Evolutionary conservation across 2,329 filamentous ascomycete species (phyloP).

Genomic region (Penicillium crustosum): DNA sequence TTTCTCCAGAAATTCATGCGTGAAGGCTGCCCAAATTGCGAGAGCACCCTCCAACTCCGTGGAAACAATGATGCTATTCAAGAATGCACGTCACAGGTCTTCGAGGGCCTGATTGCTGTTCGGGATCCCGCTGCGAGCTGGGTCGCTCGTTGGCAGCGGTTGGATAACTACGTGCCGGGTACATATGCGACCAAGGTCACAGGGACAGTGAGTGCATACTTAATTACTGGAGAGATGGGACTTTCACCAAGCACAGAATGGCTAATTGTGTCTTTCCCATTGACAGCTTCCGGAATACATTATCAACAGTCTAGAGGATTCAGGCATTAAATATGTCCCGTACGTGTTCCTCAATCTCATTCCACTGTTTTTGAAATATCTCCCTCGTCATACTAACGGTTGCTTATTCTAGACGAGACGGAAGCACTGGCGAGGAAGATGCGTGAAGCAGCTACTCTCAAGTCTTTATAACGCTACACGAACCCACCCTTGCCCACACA

Average conservation of each 20-base stretch:
- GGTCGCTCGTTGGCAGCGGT: slow-evolving; percentile 94
- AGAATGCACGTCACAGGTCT: slow-evolving; percentile 93
- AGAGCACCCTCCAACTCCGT: slow-evolving; percentile 81
- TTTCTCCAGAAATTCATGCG: slow-evolving; percentile 71
- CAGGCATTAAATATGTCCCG: slow-evolving; percentile 63
- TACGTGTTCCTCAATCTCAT: slow-evolving; percentile 32
- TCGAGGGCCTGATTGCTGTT: slow-evolving; percentile 86
- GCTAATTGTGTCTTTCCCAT: slow-evolving; percentile 2
- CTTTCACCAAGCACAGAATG: background rate
- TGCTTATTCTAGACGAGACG: slow-evolving; percentile 41
- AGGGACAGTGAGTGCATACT: slow-evolving; percentile 59
- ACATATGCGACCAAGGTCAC: slow-evolving; percentile 95
- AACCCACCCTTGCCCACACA: slow-evolving; percentile 5
- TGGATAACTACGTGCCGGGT: slow-evolving; percentile 83
- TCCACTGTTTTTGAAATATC: background rate
- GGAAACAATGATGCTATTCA: slow-evolving; percentile 77
- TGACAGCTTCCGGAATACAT: slow-evolving; percentile 57
- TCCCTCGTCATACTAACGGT: slow-evolving; percentile 6
- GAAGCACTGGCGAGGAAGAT: slow-evolving; percentile 49
- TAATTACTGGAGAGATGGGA: background rate
- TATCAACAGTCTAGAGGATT: slow-evolving; percentile 56
- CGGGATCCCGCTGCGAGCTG: slow-evolving; percentile 81
- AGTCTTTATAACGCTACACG: slow-evolving; percentile 5
- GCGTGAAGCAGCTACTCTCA: slow-evolving; percentile 22
- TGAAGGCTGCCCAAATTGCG: slow-evolving; percentile 94